phyloP scores from a whole-genome alignment of 2,329 filamentous ascomycete genomes.

The Emericellopsis atlantica region DNA sequence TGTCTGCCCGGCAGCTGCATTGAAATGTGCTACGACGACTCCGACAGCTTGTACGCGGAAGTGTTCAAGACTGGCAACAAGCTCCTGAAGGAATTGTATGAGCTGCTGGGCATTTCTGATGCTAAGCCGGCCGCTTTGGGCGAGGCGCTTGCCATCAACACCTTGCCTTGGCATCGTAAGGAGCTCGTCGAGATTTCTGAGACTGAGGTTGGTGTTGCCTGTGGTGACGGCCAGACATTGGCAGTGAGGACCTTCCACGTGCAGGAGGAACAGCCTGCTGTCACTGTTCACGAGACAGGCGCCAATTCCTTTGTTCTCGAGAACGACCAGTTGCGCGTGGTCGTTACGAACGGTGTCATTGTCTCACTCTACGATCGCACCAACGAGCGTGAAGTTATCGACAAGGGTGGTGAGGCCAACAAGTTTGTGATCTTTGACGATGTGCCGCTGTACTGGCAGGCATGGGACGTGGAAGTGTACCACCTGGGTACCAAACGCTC shows the following conservation, averaged over 20 bases:
- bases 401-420: constrained; percentile 64
- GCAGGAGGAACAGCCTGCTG: constrained; percentile 28
- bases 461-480: constrained; percentile 96
- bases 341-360: constrained; percentile 64
- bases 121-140: constrained; percentile 24
- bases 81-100: constrained; percentile 57
- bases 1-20: constrained; percentile 91
- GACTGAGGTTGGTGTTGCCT: constrained; percentile 38
- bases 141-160: constrained; percentile 61
- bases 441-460: constrained; percentile 94
- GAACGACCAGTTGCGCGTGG: constrained; percentile 65
- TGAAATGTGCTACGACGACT: constrained; percentile 97
- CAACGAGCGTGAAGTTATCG: constrained; percentile 65
- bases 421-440: constrained; percentile 94
- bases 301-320: constrained; percentile 62
- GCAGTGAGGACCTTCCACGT: constrained; percentile 36
- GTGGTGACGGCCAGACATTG: constrained; percentile 40
- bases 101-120: constrained; percentile 50
- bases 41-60: constrained; percentile 70
- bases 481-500: constrained; percentile 80
- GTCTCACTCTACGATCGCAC: constrained; percentile 70
- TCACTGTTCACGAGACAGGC: constrained; percentile 35
- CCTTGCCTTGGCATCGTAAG: constrained; percentile 71
- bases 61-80: constrained; percentile 67
- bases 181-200: constrained; percentile 57